Evolutionary conservation across 305 asterid species (phyloP), one percentile per base, ranked within the genome.

Genomic region (Ilex paraguariensis): DNA sequence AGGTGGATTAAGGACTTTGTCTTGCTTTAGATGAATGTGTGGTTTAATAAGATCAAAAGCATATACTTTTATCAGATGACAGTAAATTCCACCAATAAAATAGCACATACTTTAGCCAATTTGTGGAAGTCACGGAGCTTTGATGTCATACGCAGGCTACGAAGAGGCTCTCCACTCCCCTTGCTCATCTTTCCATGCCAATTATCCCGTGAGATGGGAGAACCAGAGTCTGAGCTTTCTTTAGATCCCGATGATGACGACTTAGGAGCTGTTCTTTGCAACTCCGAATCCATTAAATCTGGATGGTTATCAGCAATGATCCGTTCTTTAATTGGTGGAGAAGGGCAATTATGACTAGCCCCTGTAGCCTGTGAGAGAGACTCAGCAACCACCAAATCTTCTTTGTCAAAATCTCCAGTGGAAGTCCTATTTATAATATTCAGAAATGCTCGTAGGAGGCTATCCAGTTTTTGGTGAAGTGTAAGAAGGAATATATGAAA

Each of bases 401-500:
- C 97, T 72, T 84, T 85, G 57, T 93, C 99, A 46, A 73, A 70
- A 72, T 93, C 99, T 44, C 84, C 82, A 66, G 69, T 75, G 67
- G 91, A 84, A 59, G 86, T 75, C 77, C 73, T 84, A 69, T 84
- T 71, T 33, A 79, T 79, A 46, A 87, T 81, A 77, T 49, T 79
- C 67, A 90, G 83, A 75, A 90, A 90, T 59, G 65, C 77, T 21
- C 97, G 78, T 78, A 90, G 79, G 54, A 83, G 76, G 55, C 76
- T 73, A 31, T 93, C 97, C 64, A 93, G 79, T 69, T 93, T 93
- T 81, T 93, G 99, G 81, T 93, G 90, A 66, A 93, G 95, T 39
- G 97, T 86, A 66, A 90, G 85, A 67, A 93, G 85, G 72, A 93
- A 93, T 65, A 93, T 90, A 59, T 93, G 99, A 84, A 87, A 93